Base-by-base conservation (phyloP, 176 grass and related monocot species). In the Thinopyrum elongatum region DNA sequence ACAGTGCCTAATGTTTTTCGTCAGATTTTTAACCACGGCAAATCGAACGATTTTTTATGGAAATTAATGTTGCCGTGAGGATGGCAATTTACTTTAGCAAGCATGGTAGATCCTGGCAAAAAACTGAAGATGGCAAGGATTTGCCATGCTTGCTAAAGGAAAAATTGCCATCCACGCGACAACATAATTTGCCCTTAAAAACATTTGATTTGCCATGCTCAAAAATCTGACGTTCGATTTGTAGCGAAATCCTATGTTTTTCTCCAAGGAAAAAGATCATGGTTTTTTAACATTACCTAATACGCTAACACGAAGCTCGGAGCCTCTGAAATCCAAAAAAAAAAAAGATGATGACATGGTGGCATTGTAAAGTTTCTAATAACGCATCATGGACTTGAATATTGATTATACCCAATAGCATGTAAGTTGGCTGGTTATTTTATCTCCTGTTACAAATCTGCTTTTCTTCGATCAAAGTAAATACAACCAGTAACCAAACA, bases 351-450 rank as follows among this genome's bases (percentile, higher is more conserved):
- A 70, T 1, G 30, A 78, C 3, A 39, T 19, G 31, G 9, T 26
- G 23, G 23, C 39, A 74, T 39, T 51, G 27, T 30, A 74, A 73
- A 22, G n/a, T 66, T 51, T 73, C 33, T 85, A 80, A 80, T 42
- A 19, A 80, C 80, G 76, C 21, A 85, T 31, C 42, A 80, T 28
- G 23, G 64, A 17, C 13, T 31, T 25, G 57, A 74, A 65, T 64
- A 79, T 23, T 59, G 9, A 85, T 72, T 81, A 60, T 15, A 36
- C 25, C 66, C 67, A 27, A 74, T 66, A 75, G 27, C n/a, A 81
- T 41, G 19, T 80, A 23, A 6, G 26, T 68, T 19, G 30, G 26
- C 47, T 83, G 26, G 19, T 57, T 82, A 82, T 89, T 89, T 74
- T 81, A 66, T 55, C 22, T 80, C 73, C n/a, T 55, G 2, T 72